phyloP scores from a whole-genome alignment of 352 stramenopile genomes.

The Nothophytophthora sp. region DNA sequence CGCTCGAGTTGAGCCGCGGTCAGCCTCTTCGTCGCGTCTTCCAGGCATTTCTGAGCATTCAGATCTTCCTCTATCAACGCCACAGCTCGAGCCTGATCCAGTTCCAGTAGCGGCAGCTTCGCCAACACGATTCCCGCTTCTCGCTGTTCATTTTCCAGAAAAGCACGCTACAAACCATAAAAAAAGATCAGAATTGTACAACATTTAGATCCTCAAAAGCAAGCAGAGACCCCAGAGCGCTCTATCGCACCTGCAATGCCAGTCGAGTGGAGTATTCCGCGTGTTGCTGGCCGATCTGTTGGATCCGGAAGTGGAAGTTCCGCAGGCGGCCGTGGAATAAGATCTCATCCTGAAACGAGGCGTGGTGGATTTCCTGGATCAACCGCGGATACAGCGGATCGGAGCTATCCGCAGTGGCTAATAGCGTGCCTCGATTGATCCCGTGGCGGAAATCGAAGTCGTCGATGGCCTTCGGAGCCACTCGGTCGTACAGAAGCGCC shows the following conservation, averaged over 20 bases:
- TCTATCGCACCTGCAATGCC: slow-evolving; percentile 46
- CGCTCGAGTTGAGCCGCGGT: slow-evolving; percentile 37
- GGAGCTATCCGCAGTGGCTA: slow-evolving; percentile 24
- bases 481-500: slow-evolving; percentile 55
- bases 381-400: slow-evolving; percentile 53
- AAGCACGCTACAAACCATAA: slow-evolving; percentile 42
- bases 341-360: slow-evolving; percentile 62
- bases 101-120: slow-evolving; percentile 60
- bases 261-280: slow-evolving; percentile 40
- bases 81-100: slow-evolving; percentile 48
- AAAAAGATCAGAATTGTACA: neutral
- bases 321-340: slow-evolving; percentile 66
- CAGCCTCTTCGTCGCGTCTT: slow-evolving; percentile 31
- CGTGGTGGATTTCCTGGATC: slow-evolving; percentile 52
- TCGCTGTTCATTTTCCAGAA: slow-evolving; percentile 42
- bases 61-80: slow-evolving; percentile 48
- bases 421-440: slow-evolving; percentile 40
- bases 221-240: neutral
- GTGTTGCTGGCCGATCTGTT: slow-evolving; percentile 51
- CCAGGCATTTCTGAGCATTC: slow-evolving; percentile 20
- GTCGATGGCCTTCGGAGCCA: slow-evolving; percentile 64
- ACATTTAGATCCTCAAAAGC: neutral
- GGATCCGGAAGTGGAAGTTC: slow-evolving; percentile 69
- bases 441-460: slow-evolving; percentile 73
- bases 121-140: slow-evolving; percentile 53